These are phyloP conservation scores for Stylonectria norvegica DNA, from an alignment of 2,329 filamentous ascomycete genomes.

Conservation along the genomic window DNA sequence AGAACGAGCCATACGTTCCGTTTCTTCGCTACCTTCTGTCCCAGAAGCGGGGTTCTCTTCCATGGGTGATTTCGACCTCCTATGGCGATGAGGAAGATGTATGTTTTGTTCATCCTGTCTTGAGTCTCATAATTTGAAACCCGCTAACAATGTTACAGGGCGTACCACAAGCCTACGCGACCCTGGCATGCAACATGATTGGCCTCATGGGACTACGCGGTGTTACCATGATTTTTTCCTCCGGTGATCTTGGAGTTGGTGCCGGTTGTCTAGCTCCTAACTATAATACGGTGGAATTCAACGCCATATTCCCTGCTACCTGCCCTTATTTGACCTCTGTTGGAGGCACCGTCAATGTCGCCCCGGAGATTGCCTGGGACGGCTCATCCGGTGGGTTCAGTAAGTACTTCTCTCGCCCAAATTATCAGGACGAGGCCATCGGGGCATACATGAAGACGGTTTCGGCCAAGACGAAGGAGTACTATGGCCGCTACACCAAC, in stretches of 20 bases:
- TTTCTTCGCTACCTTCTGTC: neutral
- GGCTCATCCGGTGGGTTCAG: conserved; percentile 48
- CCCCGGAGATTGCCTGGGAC: conserved; percentile 41
- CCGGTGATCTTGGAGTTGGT: conserved; percentile 21
- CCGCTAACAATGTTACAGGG: neutral
- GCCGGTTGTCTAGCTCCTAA: conserved; percentile 15
- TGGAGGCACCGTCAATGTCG: conserved; percentile 48
- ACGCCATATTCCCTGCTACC: conserved; percentile 38
- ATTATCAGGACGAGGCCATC: conserved; percentile 44
- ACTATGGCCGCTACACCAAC: conserved; percentile 30
- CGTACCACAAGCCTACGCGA: neutral
- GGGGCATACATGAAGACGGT: conserved; percentile 35
- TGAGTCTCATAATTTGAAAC: neutral
- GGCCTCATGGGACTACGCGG: conserved; percentile 26
- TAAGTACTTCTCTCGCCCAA: conserved; percentile 45
- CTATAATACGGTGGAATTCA: conserved; percentile 26
- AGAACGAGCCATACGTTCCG: neutral
- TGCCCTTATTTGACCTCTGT: conserved; percentile 49
- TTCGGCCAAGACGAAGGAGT: conserved; percentile 36
- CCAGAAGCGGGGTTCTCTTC: neutral
- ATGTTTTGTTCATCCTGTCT: neutral
- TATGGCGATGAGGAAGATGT: neutral
- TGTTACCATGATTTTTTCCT: conserved; percentile 47
- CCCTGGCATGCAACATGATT: neutral
- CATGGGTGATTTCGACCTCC: neutral